Conservation (phyloP, 306 rosid genomes). For the Pterocarpus santalinus region DNA sequence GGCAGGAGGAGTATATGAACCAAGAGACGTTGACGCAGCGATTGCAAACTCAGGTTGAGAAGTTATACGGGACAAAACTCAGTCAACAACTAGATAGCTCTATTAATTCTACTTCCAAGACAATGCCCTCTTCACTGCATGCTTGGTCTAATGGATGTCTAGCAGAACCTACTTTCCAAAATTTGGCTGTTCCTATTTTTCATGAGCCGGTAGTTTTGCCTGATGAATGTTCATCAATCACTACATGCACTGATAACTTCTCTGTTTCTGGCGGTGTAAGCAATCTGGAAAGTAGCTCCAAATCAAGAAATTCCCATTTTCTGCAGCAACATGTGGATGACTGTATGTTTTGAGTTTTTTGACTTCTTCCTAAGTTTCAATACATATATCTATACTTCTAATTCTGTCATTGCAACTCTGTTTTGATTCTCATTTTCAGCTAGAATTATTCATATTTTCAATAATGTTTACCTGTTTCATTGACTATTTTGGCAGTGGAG, state of each 20-base stretch:
- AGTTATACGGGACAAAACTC: not conserved
- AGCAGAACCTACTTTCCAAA: slow-evolving; percentile 16
- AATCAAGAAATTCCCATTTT: slow-evolving; percentile 14
- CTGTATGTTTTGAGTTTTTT: slow-evolving; percentile 34
- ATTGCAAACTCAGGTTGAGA: slow-evolving; percentile 24
- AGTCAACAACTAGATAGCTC: slow-evolving; percentile 10
- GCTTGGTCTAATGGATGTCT: not conserved
- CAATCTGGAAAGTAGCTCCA: slow-evolving; percentile 38
- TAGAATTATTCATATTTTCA: not conserved
- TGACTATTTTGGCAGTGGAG: slow-evolving; percentile 31
- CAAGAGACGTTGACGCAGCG: slow-evolving; percentile 41
- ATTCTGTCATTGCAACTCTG: not conserved
- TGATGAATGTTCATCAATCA: slow-evolving; percentile 40
- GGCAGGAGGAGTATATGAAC: slow-evolving; percentile 58
- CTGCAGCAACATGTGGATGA: slow-evolving; percentile 45
- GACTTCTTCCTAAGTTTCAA: slow-evolving; percentile 22
- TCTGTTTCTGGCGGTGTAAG: slow-evolving; percentile 29
- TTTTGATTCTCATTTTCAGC: not conserved
- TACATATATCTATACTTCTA: not conserved
- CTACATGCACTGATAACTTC: slow-evolving; percentile 29
- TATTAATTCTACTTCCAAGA: not conserved
- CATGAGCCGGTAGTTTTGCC: slow-evolving; percentile 36
- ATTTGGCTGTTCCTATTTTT: slow-evolving; percentile 1
- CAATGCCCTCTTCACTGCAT: slow-evolving; percentile 27
- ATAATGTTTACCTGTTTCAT: slow-evolving; percentile 16